Conservation (phyloP, 129 eudicot species). For the Oenanthe sinensis region DNA sequence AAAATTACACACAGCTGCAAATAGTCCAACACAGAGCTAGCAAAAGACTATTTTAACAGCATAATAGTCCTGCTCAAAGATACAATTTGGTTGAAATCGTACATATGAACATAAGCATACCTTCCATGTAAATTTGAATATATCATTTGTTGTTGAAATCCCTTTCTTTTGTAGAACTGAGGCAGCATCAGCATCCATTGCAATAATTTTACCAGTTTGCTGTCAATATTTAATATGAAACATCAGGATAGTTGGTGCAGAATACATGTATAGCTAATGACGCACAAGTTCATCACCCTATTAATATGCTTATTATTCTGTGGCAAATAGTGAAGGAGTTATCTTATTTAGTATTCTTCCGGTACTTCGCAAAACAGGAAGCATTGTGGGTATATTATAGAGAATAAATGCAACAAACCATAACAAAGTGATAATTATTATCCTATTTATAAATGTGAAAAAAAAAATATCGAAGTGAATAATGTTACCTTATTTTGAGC, state of each 20-base stretch:
- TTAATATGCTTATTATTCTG: neutral
- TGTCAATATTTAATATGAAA: conserved; percentile 18
- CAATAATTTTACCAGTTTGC: conserved; percentile 72
- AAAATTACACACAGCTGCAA: neutral
- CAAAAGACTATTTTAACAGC: neutral
- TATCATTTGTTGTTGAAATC: conserved; percentile 62
- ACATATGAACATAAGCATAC: conserved; percentile 27
- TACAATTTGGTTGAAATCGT: neutral
- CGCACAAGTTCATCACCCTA: neutral
- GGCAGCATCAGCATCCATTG: conserved; percentile 96
- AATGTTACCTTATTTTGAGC: conserved; percentile 76
- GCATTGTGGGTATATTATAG: neutral
- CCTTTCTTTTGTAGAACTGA: conserved; percentile 69
- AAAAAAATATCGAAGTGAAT: neutral
- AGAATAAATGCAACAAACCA: neutral
- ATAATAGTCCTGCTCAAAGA: neutral
- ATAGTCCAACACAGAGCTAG: neutral
- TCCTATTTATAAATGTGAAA: neutral
- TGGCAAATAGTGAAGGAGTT: neutral
- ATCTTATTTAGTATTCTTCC: neutral
- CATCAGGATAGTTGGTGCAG: neutral
- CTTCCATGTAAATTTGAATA: conserved; percentile 77
- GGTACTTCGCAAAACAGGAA: neutral
- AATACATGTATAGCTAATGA: neutral
- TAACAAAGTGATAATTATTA: neutral